phyloP scores from a whole-genome alignment of 129 eudicot species.

The Chrysanthemum makinoi region DNA sequence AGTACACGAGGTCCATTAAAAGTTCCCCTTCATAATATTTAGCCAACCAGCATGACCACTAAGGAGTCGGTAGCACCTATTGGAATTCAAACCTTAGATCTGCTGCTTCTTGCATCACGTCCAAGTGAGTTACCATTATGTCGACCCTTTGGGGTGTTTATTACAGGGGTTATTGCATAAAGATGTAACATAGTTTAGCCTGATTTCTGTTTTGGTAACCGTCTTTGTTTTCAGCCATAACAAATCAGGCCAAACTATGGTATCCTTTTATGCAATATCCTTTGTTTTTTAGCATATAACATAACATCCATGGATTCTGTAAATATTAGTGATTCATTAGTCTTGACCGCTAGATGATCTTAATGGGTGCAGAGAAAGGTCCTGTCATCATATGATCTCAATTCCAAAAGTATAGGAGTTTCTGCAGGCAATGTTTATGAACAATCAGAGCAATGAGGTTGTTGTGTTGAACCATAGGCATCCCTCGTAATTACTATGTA shows the following conservation, averaged over 20 bases:
- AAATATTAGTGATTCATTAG: constrained; percentile 20
- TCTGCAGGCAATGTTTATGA: constrained; percentile 50
- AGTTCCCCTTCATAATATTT: not conserved
- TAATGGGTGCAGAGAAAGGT: constrained; percentile 72
- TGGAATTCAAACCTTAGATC: constrained; percentile 16
- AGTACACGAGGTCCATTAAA: not conserved
- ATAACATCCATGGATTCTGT: constrained; percentile 32
- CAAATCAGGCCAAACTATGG: too few species aligned
- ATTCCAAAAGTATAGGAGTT: constrained; percentile 50
- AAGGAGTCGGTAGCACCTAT: not conserved
- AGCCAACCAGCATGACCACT: too few species aligned
- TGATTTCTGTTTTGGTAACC: too few species aligned
- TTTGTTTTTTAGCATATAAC: constrained; percentile 4
- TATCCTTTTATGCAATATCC: too few species aligned
- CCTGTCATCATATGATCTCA: constrained; percentile 64
- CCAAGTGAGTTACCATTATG: not conserved
- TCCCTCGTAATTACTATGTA: constrained; percentile 36
- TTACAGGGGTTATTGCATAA: too few species aligned
- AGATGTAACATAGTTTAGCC: too few species aligned
- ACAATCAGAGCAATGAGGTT: constrained; percentile 51
- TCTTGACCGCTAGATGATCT: constrained; percentile 41
- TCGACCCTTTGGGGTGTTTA: not conserved
- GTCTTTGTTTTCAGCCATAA: too few species aligned
- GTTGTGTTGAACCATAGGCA: constrained; percentile 41
- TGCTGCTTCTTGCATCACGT: constrained; percentile 14